Conservation (phyloP, 2,329 filamentous ascomycete genomes). For the Biscogniauxia sp. region DNA sequence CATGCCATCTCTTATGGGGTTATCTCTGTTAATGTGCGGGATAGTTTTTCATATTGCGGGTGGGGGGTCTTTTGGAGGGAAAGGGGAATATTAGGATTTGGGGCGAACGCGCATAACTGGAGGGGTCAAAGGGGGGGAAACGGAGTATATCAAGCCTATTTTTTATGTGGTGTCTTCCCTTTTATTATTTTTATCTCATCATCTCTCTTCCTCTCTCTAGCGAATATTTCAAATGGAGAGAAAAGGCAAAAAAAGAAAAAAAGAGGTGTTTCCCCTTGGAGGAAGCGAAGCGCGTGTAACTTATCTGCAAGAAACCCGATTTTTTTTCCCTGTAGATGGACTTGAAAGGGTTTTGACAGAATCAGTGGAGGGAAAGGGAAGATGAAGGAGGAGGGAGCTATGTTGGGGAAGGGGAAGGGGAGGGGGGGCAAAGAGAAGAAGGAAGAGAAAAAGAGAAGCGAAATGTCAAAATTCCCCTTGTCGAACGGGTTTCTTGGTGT, state of each 20-base stretch:
- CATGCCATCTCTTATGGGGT: conserved; percentile 8
- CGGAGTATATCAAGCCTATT: neutral
- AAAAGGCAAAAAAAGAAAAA: no score
- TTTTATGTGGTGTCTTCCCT: neutral
- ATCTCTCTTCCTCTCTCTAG: neutral
- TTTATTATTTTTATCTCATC: neutral
- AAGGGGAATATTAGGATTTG: neutral
- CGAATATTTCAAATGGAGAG: no score
- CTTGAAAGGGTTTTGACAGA: no score
- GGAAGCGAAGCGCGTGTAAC: no score
- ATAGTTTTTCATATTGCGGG: neutral
- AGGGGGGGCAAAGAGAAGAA: neutral
- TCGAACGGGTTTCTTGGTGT: neutral
- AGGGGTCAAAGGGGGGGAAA: neutral
- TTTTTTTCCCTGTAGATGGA: no score
- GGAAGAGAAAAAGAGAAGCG: neutral
- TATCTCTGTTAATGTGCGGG: neutral
- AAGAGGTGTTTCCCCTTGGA: no score
- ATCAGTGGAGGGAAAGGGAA: no score
- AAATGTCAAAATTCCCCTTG: neutral
- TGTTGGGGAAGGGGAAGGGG: no score
- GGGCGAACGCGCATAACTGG: neutral
- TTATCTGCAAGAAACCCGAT: no score
- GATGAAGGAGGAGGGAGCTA: no score
- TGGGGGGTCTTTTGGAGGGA: conserved; percentile 1